A percentile compares a stretch with the other conserved stretches of the same genome.
Conservation (phyloP, 352 stramenopile species). For the Pythium sp. region DNA sequence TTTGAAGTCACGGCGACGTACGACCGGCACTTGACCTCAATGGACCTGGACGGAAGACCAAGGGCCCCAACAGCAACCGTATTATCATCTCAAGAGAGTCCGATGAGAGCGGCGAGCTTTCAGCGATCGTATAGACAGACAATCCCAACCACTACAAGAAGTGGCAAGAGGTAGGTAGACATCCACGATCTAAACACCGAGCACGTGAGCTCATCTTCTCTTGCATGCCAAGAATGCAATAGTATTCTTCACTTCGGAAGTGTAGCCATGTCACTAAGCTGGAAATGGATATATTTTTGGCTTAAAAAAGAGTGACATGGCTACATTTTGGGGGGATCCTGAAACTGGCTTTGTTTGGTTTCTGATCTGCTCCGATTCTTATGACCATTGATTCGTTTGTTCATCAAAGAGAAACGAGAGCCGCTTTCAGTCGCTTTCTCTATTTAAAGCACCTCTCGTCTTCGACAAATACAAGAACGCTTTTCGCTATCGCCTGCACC, state of each 20-base stretch:
- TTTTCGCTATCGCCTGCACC: neutral
- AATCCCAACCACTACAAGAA: neutral
- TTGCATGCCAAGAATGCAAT: neutral
- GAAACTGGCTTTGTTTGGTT: neutral
- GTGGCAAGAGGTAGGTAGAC: no score
- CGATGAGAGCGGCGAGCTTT: neutral
- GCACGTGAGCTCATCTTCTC: neutral
- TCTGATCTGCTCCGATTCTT: neutral
- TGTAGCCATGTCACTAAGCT: neutral
- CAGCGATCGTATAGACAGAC: neutral
- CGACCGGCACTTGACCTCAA: neutral
- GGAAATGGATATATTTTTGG: neutral
- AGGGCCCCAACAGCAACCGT: neutral
- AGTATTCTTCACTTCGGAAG: neutral
- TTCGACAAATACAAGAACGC: no score
- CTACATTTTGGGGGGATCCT: neutral
- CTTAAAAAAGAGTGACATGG: neutral
- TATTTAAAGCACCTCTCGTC: no score
- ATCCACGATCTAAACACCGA: no score
- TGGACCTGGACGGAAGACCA: neutral
- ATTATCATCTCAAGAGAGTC: constrained; percentile 5
- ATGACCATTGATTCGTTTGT: no score
- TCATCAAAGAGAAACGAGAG: no score
- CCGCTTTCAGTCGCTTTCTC: no score
- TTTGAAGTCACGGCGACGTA: constrained; percentile 5